Conservation (phyloP, 495 filamentous ascomycete species). For the Tuber indicum region DNA sequence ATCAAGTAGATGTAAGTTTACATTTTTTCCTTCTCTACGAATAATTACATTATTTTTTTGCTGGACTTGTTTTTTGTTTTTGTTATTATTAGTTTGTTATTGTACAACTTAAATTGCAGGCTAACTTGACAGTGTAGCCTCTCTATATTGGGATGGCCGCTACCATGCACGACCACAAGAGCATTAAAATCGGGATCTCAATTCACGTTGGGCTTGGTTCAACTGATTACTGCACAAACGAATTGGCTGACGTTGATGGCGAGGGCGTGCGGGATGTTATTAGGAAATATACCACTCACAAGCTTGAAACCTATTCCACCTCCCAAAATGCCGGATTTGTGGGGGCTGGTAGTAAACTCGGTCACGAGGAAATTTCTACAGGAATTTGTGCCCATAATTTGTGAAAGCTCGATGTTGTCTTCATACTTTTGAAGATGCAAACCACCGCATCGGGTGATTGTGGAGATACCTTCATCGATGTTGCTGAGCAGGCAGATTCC, state of each 20-base stretch:
- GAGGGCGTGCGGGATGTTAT: slow-evolving; percentile 46
- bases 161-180: too few species aligned
- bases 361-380: slow-evolving; percentile 51
- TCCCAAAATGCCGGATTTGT: slow-evolving; percentile 61
- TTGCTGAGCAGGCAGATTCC: slow-evolving; percentile 81
- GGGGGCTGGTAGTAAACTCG: slow-evolving; percentile 55
- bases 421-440: slow-evolving; percentile 51
- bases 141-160: too few species aligned
- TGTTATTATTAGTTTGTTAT: too few species aligned
- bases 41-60: too few species aligned
- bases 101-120: too few species aligned
- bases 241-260: slow-evolving; percentile 45
- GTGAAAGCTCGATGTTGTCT: slow-evolving; percentile 70
- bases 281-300: slow-evolving; percentile 50
- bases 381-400: slow-evolving; percentile 62
- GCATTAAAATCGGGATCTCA: slow-evolving; percentile 61
- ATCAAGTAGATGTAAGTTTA: too few species aligned
- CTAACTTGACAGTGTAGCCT: too few species aligned
- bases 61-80: too few species aligned
- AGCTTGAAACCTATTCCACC: slow-evolving; percentile 54
- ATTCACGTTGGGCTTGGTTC: slow-evolving; percentile 56
- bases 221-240: slow-evolving; percentile 56
- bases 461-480: slow-evolving; percentile 43
- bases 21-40: too few species aligned
- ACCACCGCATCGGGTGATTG: slow-evolving; percentile 35